These are phyloP conservation scores for Penicillium sp. DNA, from an alignment of 2,329 filamentous ascomycete genomes.

Conservation along the genomic window DNA sequence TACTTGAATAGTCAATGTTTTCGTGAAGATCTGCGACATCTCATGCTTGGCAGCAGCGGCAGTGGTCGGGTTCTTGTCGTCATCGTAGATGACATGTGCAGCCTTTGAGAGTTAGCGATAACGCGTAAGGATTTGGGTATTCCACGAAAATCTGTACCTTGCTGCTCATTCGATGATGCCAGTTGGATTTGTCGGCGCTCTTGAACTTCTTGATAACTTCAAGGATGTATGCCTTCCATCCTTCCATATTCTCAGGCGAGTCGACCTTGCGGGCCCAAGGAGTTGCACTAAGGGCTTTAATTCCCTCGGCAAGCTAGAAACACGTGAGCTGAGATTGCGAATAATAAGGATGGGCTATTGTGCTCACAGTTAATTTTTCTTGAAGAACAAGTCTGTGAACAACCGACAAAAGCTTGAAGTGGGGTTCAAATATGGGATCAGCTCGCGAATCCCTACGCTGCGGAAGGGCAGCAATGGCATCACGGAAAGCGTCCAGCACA, in stretches of 20 bases:
- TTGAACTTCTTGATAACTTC: constrained; percentile 59
- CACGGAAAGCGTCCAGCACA: constrained; percentile 58
- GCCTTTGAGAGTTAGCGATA: constrained; percentile 43
- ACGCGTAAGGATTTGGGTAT: constrained; percentile 14
- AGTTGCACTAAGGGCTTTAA: constrained; percentile 53
- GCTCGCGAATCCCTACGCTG: constrained; percentile 59
- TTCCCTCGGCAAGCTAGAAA: constrained; percentile 45
- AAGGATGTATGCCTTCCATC: constrained; percentile 63
- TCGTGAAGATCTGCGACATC: constrained; percentile 85
- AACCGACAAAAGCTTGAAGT: constrained; percentile 85
- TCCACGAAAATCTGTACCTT: constrained; percentile 53
- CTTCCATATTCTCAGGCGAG: constrained; percentile 49
- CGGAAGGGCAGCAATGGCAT: constrained; percentile 62
- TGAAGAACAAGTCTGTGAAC: constrained; percentile 74
- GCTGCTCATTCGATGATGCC: constrained; percentile 89
- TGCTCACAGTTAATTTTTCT: constrained; percentile 44
- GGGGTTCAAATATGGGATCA: constrained; percentile 84
- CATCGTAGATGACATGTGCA: constrained; percentile 63
- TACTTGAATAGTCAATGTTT: constrained; percentile 91
- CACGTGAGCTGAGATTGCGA: constrained; percentile 21
- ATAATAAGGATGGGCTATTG: constrained; percentile 17
- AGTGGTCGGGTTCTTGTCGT: constrained; percentile 51
- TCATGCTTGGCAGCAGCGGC: constrained; percentile 70
- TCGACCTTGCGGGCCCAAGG: constrained; percentile 56
- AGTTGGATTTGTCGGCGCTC: constrained; percentile 83